Base-by-base conservation (phyloP, 1,284 basidiomycete species). In the Tetrapyrgos nigripes region DNA sequence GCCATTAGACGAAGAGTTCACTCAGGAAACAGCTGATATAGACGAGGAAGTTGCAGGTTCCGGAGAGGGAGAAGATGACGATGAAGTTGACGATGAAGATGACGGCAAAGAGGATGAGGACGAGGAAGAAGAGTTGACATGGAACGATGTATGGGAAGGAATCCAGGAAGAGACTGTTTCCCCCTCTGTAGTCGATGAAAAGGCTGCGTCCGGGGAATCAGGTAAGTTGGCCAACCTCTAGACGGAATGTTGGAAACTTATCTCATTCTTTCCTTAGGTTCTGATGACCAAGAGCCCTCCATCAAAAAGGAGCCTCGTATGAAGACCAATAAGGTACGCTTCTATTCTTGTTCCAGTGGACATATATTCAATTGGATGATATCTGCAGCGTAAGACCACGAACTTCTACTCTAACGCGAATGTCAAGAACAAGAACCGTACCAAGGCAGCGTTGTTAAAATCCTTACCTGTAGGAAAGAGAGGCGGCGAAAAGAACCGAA, bases 361-460 rank as follows among this genome's bases (percentile, higher is more conserved):
- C 27, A 28, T 21, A 21, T 49, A 55, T 54, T 50, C 55, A 57
- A 44, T 43, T 5, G 49, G 11, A 40, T 44, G 46, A 26, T 23
- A 29, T 23, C 26, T 35, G 10, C 67, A 92, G 91, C 90, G 88
- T 79, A 96, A 94, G 77, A 87, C 93, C 17, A 84, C 85, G 59
- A 98, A 98, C 79, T 99, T 96, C 81, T 98, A 94, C 79, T 88
- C 90, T 6, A 82, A 72, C 49, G 85, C 91, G 2, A 96, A 96
- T 68, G 93, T 96, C 69, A 96, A 96, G 80, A 96, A 95, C 77
- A 93, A 91, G 72, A 95, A 85, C 62, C 84, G 90, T 37, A 74
- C 76, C 51, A 89, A 88, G 66, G 80, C 83, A 17, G 79, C 82
- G 19, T 65, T 88, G 50, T 75, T 89, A 73, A 85, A 81, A 66